phyloP scores from a whole-genome alignment of 164 flowering plant genomes.

The Nelumbo lutea region DNA sequence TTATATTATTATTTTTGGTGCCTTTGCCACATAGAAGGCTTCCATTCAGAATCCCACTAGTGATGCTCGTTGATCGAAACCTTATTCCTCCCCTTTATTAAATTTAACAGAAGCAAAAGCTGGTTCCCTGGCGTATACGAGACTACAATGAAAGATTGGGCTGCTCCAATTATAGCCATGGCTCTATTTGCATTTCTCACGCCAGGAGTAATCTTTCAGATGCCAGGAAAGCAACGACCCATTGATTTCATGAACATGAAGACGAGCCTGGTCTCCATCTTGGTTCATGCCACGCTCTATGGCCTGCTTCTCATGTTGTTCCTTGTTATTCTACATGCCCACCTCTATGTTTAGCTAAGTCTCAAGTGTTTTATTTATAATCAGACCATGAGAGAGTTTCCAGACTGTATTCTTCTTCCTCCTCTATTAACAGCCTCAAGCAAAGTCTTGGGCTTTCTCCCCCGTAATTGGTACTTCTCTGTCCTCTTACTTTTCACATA shows the following conservation, averaged over 20 bases:
- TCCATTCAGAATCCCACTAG: too few species aligned
- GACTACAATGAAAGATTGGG: slow-evolving; percentile 65
- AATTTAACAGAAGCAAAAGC: neutral
- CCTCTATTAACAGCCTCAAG: too few species aligned
- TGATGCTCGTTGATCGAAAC: neutral
- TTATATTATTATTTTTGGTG: too few species aligned
- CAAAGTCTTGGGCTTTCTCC: too few species aligned
- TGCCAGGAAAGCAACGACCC: slow-evolving; percentile 63
- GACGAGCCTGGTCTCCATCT: slow-evolving; percentile 52
- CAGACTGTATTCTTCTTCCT: too few species aligned
- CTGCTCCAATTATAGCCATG: slow-evolving; percentile 58
- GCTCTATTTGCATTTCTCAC: slow-evolving; percentile 64
- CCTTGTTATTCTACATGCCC: slow-evolving; percentile 55
- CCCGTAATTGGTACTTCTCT: too few species aligned
- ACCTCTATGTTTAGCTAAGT: slow-evolving; percentile 40
- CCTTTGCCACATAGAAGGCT: too few species aligned
- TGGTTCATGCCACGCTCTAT: slow-evolving; percentile 58
- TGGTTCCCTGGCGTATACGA: neutral
- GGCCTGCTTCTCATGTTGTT: slow-evolving; percentile 70
- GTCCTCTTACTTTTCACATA: too few species aligned
- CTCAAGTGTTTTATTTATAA: too few species aligned
- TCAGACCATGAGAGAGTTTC: too few species aligned
- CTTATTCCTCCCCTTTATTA: neutral
- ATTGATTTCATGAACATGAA: slow-evolving; percentile 72
- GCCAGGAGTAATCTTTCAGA: slow-evolving; percentile 68